A percentile compares a stretch with the other conserved stretches of the same genome.
phyloP scores from a whole-genome alignment of 177 flowering plant genomes.

The Vitis hybrid region DNA sequence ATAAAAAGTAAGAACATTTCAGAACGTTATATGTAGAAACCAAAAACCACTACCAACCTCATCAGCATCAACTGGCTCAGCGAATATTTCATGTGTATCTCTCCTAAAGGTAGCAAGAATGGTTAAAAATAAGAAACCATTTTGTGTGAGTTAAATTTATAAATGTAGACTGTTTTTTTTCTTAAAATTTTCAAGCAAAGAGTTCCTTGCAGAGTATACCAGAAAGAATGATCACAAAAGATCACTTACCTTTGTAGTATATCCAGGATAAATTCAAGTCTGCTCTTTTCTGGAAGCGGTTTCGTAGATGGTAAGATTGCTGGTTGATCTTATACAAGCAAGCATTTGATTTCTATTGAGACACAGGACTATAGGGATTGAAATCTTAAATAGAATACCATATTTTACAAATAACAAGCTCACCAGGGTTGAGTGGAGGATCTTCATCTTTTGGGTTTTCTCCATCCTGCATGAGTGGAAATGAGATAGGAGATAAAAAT shows the following conservation, averaged over 20 bases:
- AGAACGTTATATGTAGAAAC: neutral
- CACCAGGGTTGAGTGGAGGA: conserved; percentile 10
- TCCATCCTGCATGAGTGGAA: conserved; percentile 11
- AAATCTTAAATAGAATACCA: neutral
- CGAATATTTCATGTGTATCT: conserved; percentile 45
- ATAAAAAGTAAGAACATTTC: neutral
- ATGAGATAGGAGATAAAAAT: neutral
- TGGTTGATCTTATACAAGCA: conserved; percentile 10
- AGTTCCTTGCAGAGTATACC: neutral
- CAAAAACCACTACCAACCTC: conserved; percentile 32
- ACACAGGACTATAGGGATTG: neutral
- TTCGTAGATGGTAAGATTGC: neutral
- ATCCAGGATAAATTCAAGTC: conserved; percentile 42
- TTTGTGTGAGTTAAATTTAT: neutral
- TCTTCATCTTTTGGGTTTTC: conserved; percentile 9
- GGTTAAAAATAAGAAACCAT: neutral
- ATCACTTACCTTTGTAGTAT: conserved; percentile 38
- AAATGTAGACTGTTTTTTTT: neutral
- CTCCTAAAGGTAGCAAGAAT: conserved; percentile 27
- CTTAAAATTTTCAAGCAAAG: neutral
- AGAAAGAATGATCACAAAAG: neutral
- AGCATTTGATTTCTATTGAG: neutral
- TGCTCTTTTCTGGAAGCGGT: conserved; percentile 30
- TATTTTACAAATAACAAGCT: neutral
- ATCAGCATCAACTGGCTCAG: conserved; percentile 51